Evolutionary conservation across 176 grass and related monocot genomes (phyloP).

Genomic region (Calamus simplicifolius): DNA sequence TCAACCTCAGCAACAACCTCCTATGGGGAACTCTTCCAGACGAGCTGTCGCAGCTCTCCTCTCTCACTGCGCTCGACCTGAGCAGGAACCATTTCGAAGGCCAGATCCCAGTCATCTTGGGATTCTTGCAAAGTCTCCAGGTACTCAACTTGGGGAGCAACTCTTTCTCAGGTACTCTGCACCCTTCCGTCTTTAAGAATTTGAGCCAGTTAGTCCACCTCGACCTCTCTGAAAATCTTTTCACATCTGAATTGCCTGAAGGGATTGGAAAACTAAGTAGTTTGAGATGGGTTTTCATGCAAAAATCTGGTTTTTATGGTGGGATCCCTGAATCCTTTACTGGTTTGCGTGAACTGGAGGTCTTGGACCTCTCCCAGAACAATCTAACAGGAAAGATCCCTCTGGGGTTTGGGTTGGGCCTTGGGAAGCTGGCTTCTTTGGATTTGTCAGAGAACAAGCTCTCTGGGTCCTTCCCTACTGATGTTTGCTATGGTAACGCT

Average conservation of each 20-base stretch:
- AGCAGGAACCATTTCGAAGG: conserved; percentile 64
- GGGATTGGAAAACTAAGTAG: conserved; percentile 33
- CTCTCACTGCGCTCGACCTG: conserved; percentile 49
- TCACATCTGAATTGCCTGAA: conserved; percentile 44
- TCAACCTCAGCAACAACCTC: conserved; percentile 48
- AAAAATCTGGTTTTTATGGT: conserved; percentile 50
- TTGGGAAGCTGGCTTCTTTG: conserved; percentile 35
- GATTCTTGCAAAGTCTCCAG: conserved; percentile 29
- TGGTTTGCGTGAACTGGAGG: conserved; percentile 39
- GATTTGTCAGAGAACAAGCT: conserved; percentile 56
- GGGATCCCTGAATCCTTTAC: conserved; percentile 34
- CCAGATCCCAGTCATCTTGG: conserved; percentile 29
- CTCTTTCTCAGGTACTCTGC: conserved; percentile 54
- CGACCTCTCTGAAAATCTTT: conserved; percentile 66
- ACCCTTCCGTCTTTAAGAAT: conserved; percentile 44
- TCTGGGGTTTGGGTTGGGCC: conserved; percentile 30
- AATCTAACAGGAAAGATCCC: conserved; percentile 44
- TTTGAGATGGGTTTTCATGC: conserved; percentile 50
- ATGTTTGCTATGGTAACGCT: conserved; percentile 18
- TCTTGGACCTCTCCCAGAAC: conserved; percentile 65
- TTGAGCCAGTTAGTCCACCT: conserved; percentile 46
- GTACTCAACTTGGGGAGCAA: conserved; percentile 58
- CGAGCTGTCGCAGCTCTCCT: conserved; percentile 36
- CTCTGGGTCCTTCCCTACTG: conserved; percentile 46
- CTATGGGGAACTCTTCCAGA: conserved; percentile 68